Evolutionary conservation across 345 rosid genomes (phyloP).

Genomic region (Acer campestre): DNA sequence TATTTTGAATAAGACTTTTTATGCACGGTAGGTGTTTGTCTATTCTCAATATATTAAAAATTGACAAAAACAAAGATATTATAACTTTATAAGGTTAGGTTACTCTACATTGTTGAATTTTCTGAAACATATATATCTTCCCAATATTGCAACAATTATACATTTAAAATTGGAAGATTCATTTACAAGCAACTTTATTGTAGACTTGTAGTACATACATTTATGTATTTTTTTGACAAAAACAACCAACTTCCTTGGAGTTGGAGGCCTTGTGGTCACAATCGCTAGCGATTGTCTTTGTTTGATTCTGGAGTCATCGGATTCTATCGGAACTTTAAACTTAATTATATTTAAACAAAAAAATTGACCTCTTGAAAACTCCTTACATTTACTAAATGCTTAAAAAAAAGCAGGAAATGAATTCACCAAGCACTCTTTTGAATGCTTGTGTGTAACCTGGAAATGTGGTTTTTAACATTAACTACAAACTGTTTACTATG

Average conservation of each 20-base stretch:
- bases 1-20: conserved; percentile 6
- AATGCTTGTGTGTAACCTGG: not conserved
- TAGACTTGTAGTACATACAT: not conserved
- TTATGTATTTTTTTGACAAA: no score
- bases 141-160: not conserved
- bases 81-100: conserved; percentile 6
- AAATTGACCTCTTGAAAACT: not conserved
- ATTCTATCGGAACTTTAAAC: not conserved
- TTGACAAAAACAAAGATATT: not conserved
- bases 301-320: no score
- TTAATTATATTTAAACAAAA: no score
- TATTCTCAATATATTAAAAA: conserved; percentile 4
- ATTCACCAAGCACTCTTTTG: not conserved
- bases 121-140: not conserved
- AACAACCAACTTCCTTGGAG: not conserved
- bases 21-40: conserved; percentile 29
- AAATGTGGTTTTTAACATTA: not conserved
- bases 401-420: not conserved
- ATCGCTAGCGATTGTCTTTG: no score
- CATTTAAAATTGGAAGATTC: not conserved
- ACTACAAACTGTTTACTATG: not conserved
- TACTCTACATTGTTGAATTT: conserved; percentile 11
- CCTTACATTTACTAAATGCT: no score
- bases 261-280: no score
- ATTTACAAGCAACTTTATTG: not conserved